Evolutionary conservation across 768 basidiomycete genomes (phyloP).

Genomic region (Chlorophyllum brunneum): DNA sequence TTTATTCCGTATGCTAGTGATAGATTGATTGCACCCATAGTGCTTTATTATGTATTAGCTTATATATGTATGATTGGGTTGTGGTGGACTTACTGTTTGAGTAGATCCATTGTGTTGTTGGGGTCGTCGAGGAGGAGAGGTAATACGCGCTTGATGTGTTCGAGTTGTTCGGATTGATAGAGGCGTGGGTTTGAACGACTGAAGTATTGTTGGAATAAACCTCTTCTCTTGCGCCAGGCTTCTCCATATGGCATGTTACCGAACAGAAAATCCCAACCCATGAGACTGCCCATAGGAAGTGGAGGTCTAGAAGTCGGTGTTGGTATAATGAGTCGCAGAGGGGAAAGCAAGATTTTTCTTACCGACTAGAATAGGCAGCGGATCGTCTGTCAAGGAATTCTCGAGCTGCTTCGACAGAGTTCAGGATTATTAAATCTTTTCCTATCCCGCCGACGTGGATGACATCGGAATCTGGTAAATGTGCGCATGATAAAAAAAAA

Average conservation of each 20-base stretch:
- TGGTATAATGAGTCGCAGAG: slow-evolving; percentile 31
- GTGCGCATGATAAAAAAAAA: background rate
- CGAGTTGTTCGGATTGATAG: background rate
- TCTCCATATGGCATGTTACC: slow-evolving; percentile 35
- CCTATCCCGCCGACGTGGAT: slow-evolving; percentile 14
- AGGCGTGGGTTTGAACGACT: slow-evolving; percentile 20
- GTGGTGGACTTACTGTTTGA: slow-evolving; percentile 19
- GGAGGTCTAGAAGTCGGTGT: too few species aligned
- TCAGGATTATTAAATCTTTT: slow-evolving; percentile 15
- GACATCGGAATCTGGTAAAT: slow-evolving; percentile 9
- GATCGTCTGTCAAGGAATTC: background rate
- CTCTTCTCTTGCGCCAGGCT: slow-evolving; percentile 36
- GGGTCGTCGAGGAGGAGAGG: slow-evolving; percentile 9
- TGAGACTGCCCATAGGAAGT: too few species aligned
- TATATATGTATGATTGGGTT: too few species aligned
- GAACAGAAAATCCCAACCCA: too few species aligned
- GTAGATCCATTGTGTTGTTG: slow-evolving; percentile 10
- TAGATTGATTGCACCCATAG: slow-evolving; percentile 20
- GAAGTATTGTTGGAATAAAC: slow-evolving; percentile 39
- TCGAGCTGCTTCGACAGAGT: background rate
- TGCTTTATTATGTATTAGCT: too few species aligned
- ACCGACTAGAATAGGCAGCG: background rate
- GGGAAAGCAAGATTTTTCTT: slow-evolving; percentile 12
- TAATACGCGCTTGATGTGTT: slow-evolving; percentile 8
- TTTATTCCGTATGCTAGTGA: slow-evolving; percentile 25